These are phyloP conservation scores for Colletotrichum sp. DNA, from an alignment of 2,329 filamentous ascomycete genomes.

Conservation along the genomic window DNA sequence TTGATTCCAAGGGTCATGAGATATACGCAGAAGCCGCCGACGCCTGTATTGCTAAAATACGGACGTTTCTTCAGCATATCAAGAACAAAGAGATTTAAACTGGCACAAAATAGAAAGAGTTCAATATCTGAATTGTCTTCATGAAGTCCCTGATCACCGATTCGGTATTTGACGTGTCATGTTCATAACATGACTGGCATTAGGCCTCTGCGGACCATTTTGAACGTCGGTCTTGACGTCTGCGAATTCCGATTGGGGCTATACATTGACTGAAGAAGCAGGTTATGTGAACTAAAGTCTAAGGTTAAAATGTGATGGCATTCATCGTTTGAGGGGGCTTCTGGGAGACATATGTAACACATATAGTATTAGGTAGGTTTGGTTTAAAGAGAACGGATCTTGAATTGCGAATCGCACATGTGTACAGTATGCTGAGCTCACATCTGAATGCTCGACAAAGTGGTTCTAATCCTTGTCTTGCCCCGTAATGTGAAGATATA, in stretches of 20 bases:
- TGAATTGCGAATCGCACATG: not conserved
- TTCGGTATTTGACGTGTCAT: not conserved
- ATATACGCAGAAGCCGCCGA: not conserved
- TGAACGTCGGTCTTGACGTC: not conserved
- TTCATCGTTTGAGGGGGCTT: not conserved
- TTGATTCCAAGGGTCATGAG: not conserved
- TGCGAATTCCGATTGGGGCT: not conserved
- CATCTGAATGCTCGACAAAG: not conserved
- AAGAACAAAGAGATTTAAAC: not conserved
- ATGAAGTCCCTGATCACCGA: not conserved
- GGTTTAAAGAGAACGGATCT: not conserved
- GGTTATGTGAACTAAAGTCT: not conserved
- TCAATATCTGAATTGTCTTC: not conserved
- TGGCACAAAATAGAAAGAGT: not conserved
- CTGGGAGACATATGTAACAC: not conserved
- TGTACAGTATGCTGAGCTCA: not conserved
- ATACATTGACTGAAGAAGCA: not conserved
- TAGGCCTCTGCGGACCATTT: not conserved
- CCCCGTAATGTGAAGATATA: not conserved
- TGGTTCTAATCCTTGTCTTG: not conserved
- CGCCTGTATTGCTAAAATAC: not conserved
- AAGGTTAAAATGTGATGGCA: not conserved
- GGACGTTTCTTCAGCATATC: not conserved
- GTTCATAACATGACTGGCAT: not conserved
- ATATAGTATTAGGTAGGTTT: not conserved